These are phyloP conservation scores for Ogataea henricii DNA, from an alignment of 805 yeast species.

Conservation along the genomic window DNA sequence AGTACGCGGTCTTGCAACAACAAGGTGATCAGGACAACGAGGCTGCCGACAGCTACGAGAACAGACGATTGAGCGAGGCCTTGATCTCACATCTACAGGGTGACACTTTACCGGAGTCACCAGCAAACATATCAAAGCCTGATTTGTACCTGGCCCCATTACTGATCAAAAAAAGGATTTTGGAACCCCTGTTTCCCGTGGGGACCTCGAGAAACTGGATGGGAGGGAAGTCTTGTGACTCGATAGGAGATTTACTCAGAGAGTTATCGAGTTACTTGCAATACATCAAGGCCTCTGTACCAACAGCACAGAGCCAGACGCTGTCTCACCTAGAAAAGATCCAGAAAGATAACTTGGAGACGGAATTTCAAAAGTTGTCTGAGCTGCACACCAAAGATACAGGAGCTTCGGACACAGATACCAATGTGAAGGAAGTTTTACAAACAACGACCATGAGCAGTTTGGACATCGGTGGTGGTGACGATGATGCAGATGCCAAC, in stretches of 20 bases:
- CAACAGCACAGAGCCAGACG: slow-evolving; percentile 9
- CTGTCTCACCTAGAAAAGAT: slow-evolving; percentile 25
- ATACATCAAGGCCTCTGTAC: slow-evolving; percentile 20
- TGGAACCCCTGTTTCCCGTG: slow-evolving; percentile 17
- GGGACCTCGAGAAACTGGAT: slow-evolving; percentile 3
- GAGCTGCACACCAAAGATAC: not conserved
- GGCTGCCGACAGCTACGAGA: not conserved
- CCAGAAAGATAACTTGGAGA: slow-evolving; percentile 18
- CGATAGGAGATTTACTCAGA: slow-evolving; percentile 19
- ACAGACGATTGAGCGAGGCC: slow-evolving; percentile 7
- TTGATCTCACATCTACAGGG: slow-evolving; percentile 9
- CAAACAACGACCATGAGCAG: slow-evolving; percentile 30
- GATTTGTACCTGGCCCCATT: slow-evolving; percentile 14
- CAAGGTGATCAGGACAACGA: not conserved
- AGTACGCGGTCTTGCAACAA: slow-evolving; percentile 4
- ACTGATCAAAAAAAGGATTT: slow-evolving; percentile 12
- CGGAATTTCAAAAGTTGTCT: slow-evolving; percentile 17
- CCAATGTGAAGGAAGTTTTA: slow-evolving; percentile 28
- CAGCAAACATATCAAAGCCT: slow-evolving; percentile 9
- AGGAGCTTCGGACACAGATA: slow-evolving; percentile 14
- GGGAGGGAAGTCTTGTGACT: slow-evolving; percentile 10
- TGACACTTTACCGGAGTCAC: slow-evolving; percentile 11
- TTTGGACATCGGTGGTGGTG: slow-evolving; percentile 25
- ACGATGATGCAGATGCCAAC: not conserved
- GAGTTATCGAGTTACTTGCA: slow-evolving; percentile 14